phyloP scores from a whole-genome alignment of 345 rosid genomes.

The Ricinus communis region DNA sequence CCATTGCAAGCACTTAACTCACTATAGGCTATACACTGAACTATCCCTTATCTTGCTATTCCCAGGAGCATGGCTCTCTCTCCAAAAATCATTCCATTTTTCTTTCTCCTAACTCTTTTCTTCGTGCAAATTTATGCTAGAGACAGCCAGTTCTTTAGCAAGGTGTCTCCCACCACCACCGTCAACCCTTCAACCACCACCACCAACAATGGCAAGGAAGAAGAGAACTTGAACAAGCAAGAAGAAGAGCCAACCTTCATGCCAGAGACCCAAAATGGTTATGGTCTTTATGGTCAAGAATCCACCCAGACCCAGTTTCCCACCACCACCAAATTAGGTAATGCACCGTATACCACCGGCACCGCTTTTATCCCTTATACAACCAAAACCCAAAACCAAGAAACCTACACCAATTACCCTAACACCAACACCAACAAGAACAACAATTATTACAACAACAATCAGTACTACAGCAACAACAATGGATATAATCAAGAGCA shows the following conservation, averaged over 20 bases:
- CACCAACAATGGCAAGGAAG: slow-evolving; percentile 14
- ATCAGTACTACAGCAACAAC: neutral
- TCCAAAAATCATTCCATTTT: slow-evolving; percentile 18
- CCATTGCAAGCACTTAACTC: slow-evolving; percentile 12
- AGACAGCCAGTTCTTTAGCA: slow-evolving; percentile 29
- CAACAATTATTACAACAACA: slow-evolving; percentile 11
- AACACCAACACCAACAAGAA: slow-evolving; percentile 22
- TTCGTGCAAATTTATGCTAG: slow-evolving; percentile 20
- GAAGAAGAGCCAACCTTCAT: slow-evolving; percentile 37
- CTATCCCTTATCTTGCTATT: neutral
- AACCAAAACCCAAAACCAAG: slow-evolving; percentile 23
- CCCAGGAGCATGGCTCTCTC: slow-evolving; percentile 25
- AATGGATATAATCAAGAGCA: slow-evolving; percentile 2
- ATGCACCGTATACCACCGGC: slow-evolving; percentile 21
- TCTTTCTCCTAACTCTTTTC: slow-evolving; percentile 24
- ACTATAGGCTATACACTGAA: neutral
- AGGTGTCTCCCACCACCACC: slow-evolving; percentile 18
- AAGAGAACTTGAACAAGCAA: slow-evolving; percentile 12
- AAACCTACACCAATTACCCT: slow-evolving; percentile 29
- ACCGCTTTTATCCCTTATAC: slow-evolving; percentile 27
- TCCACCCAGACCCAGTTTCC: slow-evolving; percentile 19
- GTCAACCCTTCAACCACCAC: neutral
- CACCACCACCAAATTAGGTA: slow-evolving; percentile 21
- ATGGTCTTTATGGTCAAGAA: slow-evolving; percentile 53
- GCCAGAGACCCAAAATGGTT: slow-evolving; percentile 46